A percentile compares a stretch with the other conserved stretches of the same genome.
phyloP scores from a whole-genome alignment of 257 asterid genomes.

The Solanum ahanhuiri region DNA sequence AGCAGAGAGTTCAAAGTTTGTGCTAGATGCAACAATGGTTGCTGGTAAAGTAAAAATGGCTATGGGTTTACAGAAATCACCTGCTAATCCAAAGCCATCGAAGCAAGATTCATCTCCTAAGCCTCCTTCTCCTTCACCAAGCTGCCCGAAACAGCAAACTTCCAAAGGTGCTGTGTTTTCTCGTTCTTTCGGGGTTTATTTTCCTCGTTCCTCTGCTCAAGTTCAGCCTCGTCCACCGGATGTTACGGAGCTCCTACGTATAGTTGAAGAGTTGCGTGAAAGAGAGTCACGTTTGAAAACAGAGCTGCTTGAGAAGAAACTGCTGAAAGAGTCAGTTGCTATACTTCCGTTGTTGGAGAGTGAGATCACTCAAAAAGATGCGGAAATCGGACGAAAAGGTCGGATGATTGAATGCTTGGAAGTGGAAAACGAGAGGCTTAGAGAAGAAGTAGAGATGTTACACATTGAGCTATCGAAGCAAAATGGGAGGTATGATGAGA shows the following conservation, averaged over 20 bases:
- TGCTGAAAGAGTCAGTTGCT: constrained; percentile 48
- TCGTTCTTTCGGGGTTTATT: constrained; percentile 65
- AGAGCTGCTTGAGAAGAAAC: constrained; percentile 58
- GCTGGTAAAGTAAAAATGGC: constrained; percentile 76
- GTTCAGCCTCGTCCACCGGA: constrained; percentile 97
- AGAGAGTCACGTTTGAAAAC: constrained; percentile 68
- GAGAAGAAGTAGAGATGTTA: constrained; percentile 57
- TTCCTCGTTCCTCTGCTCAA: constrained; percentile 81
- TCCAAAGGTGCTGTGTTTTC: constrained; percentile 39
- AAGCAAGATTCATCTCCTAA: constrained; percentile 35
- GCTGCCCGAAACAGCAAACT: constrained; percentile 25
- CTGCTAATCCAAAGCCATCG: constrained; percentile 27
- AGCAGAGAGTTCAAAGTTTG: not conserved
- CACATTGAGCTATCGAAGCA: constrained; percentile 52
- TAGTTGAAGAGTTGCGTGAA: constrained; percentile 57
- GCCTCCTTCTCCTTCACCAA: constrained; percentile 25
- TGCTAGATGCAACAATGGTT: constrained; percentile 36
- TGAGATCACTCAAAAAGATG: constrained; percentile 39
- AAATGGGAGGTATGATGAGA: constrained; percentile 47
- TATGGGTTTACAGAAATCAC: constrained; percentile 70
- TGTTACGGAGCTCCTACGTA: constrained; percentile 54
- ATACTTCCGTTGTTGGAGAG: constrained; percentile 65
- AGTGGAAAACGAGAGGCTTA: constrained; percentile 52
- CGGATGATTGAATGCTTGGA: constrained; percentile 65
- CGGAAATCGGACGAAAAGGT: constrained; percentile 34